phyloP scores from a whole-genome alignment of 768 basidiomycete genomes.

The Lactarius hatsudake region DNA sequence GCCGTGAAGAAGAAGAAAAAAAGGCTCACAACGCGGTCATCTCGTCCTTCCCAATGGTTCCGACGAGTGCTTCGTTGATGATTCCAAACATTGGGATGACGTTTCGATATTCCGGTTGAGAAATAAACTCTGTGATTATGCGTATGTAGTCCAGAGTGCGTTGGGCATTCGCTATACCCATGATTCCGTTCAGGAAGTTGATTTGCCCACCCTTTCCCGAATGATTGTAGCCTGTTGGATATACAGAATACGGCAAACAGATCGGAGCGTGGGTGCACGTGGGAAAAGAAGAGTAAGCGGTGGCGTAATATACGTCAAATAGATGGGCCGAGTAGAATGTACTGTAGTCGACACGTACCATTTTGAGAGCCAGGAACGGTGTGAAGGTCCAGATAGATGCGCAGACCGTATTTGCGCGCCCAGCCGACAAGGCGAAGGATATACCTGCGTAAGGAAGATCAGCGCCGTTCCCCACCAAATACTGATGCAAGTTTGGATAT shows the following conservation, averaged over 20 bases:
- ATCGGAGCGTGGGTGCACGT: background rate
- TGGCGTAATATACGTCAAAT: conserved; percentile 15
- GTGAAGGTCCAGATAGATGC: conserved; percentile 81
- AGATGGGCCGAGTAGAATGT: conserved; percentile 14
- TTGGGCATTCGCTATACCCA: conserved; percentile 89
- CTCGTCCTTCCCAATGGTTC: conserved; percentile 53
- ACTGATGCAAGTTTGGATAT: background rate
- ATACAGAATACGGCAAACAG: background rate
- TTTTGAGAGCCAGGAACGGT: conserved; percentile 82
- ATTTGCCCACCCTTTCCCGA: conserved; percentile 58
- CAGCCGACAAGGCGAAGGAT: conserved; percentile 75
- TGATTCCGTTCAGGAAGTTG: conserved; percentile 68
- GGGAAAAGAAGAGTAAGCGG: background rate
- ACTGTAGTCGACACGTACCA: conserved; percentile 38
- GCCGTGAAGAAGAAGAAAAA: conserved; percentile 8
- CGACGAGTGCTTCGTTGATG: conserved; percentile 59
- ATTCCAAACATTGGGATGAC: conserved; percentile 64
- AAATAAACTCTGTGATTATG: conserved; percentile 77
- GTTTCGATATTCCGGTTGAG: conserved; percentile 66
- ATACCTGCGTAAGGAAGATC: conserved; percentile 41
- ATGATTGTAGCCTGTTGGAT: conserved; percentile 49
- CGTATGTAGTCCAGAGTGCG: conserved; percentile 78
- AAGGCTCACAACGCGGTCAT: conserved; percentile 59
- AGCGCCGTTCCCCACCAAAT: background rate
- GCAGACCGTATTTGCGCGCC: conserved; percentile 88